Evolutionary conservation across 208 protist species (phyloP).

Genomic region (Leishmania aethiopica): DNA sequence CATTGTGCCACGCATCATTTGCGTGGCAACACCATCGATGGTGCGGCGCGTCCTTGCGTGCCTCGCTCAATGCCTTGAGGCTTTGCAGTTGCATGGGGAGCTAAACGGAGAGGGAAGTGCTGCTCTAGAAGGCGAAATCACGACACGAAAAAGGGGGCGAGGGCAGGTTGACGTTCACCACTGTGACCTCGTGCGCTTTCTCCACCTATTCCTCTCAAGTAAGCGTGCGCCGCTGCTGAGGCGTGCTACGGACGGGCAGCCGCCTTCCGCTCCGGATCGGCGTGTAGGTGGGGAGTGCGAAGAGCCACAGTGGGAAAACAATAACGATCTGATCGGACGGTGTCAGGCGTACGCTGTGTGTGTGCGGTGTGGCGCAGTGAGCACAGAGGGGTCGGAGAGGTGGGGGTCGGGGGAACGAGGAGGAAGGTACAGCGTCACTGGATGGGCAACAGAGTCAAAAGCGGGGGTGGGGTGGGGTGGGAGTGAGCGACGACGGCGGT

Average conservation of each 20-base stretch:
- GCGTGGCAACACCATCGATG: constrained; percentile 28
- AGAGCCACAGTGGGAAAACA: background rate
- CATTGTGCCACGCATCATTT: constrained; percentile 21
- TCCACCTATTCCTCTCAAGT: background rate
- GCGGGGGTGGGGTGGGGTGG: background rate
- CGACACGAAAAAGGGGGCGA: background rate
- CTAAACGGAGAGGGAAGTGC: background rate
- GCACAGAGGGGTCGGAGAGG: background rate
- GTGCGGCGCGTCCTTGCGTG: constrained; percentile 1
- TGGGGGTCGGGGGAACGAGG: background rate
- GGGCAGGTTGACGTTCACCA: background rate
- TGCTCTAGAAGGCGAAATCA: background rate
- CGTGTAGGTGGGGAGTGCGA: background rate
- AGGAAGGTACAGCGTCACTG: background rate
- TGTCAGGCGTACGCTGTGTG: background rate
- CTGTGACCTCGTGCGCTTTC: background rate
- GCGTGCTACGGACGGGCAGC: background rate
- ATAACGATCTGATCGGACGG: background rate
- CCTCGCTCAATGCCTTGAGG: constrained; percentile 21
- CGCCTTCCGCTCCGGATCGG: background rate
- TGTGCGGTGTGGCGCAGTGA: background rate
- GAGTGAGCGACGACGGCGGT: background rate
- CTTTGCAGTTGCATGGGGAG: constrained; percentile 20
- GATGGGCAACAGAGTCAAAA: background rate
- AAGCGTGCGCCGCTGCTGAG: background rate